Evolutionary conservation across 306 rosid genomes (phyloP), one percentile per base, ranked within the genome.

Genomic region (Gastrolobium villosum): DNA sequence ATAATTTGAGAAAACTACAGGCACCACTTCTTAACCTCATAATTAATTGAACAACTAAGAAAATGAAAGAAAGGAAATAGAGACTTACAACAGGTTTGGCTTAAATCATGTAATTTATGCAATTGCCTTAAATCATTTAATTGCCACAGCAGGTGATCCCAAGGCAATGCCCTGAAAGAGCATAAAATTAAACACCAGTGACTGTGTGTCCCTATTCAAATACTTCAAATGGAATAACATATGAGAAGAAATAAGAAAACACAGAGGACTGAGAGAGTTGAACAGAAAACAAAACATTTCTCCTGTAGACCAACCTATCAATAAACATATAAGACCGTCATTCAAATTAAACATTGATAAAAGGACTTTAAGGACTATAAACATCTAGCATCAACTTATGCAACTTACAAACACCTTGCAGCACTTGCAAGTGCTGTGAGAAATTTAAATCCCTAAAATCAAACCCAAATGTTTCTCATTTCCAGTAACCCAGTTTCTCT

Each of bases 71-170:
- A 37, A 54, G 53, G 35, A 36, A 44, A 43, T 6, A 62, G 67
- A 78, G 78, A 85, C 87, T 82, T 75, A 89, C 99, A 15, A 97
- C 99, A 56, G 99, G 99, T 66, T 95, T 95, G 70, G 99, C 99
- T n/a, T n/a, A n/a, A n/a, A n/a, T n/a, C n/a, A n/a, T n/a, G n/a
- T n/a, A n/a, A n/a, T n/a, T n/a, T n/a, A n/a, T n/a, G n/a, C n/a
- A n/a, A n/a, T n/a, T n/a, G n/a, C n/a, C n/a, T n/a, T n/a, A n/a
- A n/a, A n/a, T n/a, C n/a, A n/a, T n/a, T n/a, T n/a, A n/a, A n/a
- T n/a, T n/a, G 86, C 74, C 89, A 65, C 85, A 67, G 85, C 72
- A 72, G 83, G 74, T 65, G 91, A 85, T 61, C 88, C 95, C 79
- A 74, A 80, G 72, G 77, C 65, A 69, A 78, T 67, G 32, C 92